Conservation (phyloP, 768 basidiomycete genomes). For the Rossbeevera mucosa region DNA sequence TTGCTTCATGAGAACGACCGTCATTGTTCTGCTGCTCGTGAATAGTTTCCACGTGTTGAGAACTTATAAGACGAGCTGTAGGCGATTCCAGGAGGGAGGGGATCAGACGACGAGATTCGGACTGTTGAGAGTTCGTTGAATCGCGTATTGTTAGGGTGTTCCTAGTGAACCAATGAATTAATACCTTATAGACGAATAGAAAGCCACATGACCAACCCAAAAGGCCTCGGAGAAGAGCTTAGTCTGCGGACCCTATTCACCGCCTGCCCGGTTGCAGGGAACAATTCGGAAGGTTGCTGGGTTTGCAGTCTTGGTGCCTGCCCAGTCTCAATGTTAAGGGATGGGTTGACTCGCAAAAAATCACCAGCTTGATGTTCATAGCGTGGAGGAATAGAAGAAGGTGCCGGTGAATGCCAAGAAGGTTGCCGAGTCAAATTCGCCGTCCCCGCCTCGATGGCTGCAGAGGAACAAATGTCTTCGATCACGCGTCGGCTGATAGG, state of each 20-base stretch:
- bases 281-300: neutral
- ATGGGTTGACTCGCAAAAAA: neutral
- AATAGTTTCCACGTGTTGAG: conserved; percentile 1
- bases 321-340: neutral
- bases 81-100: neutral
- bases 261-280: neutral
- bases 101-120: neutral
- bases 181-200: neutral
- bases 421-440: neutral
- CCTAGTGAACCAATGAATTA: conserved; percentile 5
- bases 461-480: conserved; percentile 12
- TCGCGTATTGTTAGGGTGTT: neutral
- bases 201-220: conserved; percentile 5
- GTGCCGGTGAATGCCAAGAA: neutral
- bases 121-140: neutral
- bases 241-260: conserved; percentile 1
- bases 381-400: neutral
- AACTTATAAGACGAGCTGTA: neutral
- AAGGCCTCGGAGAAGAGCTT: neutral
- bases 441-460: neutral
- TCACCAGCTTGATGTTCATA: neutral
- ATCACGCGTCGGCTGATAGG: conserved; percentile 17
- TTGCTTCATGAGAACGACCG: neutral
- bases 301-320: neutral
- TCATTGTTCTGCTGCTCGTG: neutral